Percentiles rank a stretch among this genome's conserved stretches.
Evolutionary conservation across 169 alveolate species (phyloP).

Genomic region (Plasmodium malariae): DNA sequence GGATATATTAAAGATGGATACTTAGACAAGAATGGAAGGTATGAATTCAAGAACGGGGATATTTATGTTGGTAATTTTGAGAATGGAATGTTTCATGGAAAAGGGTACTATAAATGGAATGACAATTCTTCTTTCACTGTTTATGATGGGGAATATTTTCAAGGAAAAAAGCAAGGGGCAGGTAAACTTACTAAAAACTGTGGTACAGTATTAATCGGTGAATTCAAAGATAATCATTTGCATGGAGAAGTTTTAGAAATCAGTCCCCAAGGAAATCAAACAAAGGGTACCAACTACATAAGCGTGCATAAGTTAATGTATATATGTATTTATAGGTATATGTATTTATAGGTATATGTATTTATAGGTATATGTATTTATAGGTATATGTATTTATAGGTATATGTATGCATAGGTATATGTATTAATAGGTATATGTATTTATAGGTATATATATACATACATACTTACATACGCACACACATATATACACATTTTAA

Average conservation of each 20-base stretch:
- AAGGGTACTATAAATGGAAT: conserved; percentile 75
- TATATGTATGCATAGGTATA: no score
- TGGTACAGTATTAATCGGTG: conserved; percentile 83
- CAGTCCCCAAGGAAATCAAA: conserved; percentile 69
- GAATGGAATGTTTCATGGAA: conserved; percentile 78
- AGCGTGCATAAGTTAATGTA: no score
- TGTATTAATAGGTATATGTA: no score
- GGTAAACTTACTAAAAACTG: conserved; percentile 81
- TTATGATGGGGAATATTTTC: conserved; percentile 78
- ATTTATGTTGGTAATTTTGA: conserved; percentile 80
- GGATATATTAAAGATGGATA: conserved; percentile 73
- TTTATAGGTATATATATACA: no score
- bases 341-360: no score
- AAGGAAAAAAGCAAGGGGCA: conserved; percentile 84
- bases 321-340: no score
- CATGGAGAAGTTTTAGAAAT: conserved; percentile 60
- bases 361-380: no score
- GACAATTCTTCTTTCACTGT: conserved; percentile 22
- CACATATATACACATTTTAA: no score
- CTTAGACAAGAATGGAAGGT: conserved; percentile 76
- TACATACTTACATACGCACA: no score
- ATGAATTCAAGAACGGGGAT: conserved; percentile 80
- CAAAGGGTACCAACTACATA: conserved; percentile 50
- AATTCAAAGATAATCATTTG: conserved; percentile 76
- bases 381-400: no score